Percentiles rank a stretch among this genome's conserved stretches.
phyloP scores from a whole-genome alignment of 306 rosid genomes.

The Vigna reflexopilosa region DNA sequence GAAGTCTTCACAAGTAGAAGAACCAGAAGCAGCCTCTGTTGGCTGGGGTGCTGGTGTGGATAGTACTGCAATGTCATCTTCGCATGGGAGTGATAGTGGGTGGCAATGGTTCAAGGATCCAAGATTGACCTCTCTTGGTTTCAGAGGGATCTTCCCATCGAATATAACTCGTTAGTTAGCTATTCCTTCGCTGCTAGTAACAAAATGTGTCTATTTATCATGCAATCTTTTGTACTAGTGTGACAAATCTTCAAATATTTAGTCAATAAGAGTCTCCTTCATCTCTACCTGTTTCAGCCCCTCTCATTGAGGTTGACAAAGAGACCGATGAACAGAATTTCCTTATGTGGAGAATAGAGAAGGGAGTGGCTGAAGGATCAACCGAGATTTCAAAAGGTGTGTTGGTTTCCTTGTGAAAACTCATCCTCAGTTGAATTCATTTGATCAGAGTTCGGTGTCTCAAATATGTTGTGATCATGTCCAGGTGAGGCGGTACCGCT shows the following conservation, averaged over 20 bases:
- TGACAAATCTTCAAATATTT: slow-evolving; percentile 7
- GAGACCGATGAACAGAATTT: slow-evolving; percentile 85
- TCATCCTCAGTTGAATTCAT: neutral
- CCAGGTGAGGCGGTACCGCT: slow-evolving; percentile 92
- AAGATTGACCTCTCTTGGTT: slow-evolving; percentile 81
- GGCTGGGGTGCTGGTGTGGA: slow-evolving; percentile 89
- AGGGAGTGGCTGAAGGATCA: slow-evolving; percentile 95
- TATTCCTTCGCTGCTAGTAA: slow-evolving; percentile 33
- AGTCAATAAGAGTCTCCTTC: neutral
- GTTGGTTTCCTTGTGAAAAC: slow-evolving; percentile 38
- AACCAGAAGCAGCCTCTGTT: slow-evolving; percentile 83
- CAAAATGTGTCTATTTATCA: slow-evolving; percentile 39
- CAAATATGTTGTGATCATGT: slow-evolving; percentile 35
- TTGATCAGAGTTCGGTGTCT: neutral
- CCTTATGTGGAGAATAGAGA: slow-evolving; percentile 72
- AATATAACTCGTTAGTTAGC: slow-evolving; percentile 67
- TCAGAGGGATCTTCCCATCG: slow-evolving; percentile 90
- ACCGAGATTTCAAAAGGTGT: slow-evolving; percentile 88
- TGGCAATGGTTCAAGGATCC: slow-evolving; percentile 98
- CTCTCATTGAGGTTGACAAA: slow-evolving; percentile 78
- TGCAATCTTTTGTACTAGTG: slow-evolving; percentile 11
- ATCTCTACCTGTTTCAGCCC: slow-evolving; percentile 64
- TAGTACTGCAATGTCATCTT: slow-evolving; percentile 61
- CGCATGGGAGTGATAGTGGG: slow-evolving; percentile 62
- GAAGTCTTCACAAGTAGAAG: slow-evolving; percentile 58